Evolutionary conservation across 139 green algal genomes (phyloP).

Genomic region (Chlorella sp.): DNA sequence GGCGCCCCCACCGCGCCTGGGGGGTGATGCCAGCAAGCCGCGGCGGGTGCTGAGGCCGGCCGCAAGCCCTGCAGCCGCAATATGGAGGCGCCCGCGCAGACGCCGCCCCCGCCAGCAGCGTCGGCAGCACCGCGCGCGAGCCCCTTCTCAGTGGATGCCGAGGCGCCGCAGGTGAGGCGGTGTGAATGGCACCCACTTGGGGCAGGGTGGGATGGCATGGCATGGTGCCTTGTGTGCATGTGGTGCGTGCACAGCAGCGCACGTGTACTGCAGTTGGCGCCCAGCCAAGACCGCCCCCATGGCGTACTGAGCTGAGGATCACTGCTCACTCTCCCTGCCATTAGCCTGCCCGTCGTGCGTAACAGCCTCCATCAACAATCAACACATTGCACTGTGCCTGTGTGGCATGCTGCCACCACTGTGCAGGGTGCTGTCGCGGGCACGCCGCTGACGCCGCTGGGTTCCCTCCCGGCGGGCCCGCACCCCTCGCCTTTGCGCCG

Average conservation of each 20-base stretch:
- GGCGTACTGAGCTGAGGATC: no score
- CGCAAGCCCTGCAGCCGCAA: not conserved
- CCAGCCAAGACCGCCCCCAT: no score
- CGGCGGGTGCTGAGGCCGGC: not conserved
- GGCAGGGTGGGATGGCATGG: no score
- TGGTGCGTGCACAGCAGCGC: not conserved
- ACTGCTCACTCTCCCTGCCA: no score
- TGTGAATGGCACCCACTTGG: no score
- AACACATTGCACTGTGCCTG: no score
- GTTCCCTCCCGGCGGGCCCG: not conserved
- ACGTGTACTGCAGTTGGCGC: not conserved
- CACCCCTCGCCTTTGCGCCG: constrained; percentile 26
- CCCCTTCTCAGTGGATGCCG: not conserved
- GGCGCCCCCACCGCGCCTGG: not conserved
- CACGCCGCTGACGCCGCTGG: constrained; percentile 33
- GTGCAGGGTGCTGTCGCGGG: constrained; percentile 3
- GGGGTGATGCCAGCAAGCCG: not conserved
- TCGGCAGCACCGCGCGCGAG: not conserved
- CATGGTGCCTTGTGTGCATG: not conserved
- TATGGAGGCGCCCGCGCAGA: not conserved
- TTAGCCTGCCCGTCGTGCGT: no score
- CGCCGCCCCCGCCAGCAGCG: not conserved
- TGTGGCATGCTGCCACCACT: not conserved
- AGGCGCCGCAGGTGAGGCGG: not conserved
- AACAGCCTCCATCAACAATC: no score